Conservation (phyloP, 1,284 basidiomycete genomes). For the Polyporus tsugae region DNA sequence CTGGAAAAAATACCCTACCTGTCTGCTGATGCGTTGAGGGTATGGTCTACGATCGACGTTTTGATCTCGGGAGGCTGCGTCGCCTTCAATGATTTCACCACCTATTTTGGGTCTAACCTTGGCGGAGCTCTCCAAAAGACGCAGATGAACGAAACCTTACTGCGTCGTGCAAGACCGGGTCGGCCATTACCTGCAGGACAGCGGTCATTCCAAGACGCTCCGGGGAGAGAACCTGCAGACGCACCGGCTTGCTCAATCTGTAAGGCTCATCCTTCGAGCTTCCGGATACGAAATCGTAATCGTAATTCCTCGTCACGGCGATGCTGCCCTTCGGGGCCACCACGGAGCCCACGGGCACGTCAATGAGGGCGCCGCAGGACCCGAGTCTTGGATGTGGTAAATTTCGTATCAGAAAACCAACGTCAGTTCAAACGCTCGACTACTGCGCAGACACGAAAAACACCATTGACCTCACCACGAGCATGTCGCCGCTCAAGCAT, state of each 20-base stretch:
- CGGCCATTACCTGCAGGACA: constrained; percentile 43
- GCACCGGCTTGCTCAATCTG: constrained; percentile 73
- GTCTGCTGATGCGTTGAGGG: constrained; percentile 79
- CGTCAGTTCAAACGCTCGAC: constrained; percentile 19
- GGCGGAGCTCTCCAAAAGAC: neutral
- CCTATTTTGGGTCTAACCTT: constrained; percentile 43
- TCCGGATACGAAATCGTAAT: constrained; percentile 71
- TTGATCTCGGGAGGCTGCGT: constrained; percentile 51
- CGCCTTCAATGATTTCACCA: constrained; percentile 54
- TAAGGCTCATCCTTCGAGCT: constrained; percentile 63
- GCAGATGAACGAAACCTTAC: constrained; percentile 31
- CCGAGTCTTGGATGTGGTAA: constrained; percentile 60
- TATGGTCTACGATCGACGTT: constrained; percentile 52
- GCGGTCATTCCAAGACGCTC: neutral
- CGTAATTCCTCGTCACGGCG: constrained; percentile 77
- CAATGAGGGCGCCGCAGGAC: constrained; percentile 80
- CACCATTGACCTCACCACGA: constrained; percentile 68
- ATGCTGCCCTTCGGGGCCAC: constrained; percentile 76
- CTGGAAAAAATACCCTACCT: constrained; percentile 53
- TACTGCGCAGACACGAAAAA: constrained; percentile 8
- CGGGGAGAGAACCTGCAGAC: constrained; percentile 32
- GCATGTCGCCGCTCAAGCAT: constrained; percentile 79
- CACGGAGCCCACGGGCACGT: constrained; percentile 76
- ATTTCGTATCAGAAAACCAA: constrained; percentile 18
- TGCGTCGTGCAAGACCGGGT: constrained; percentile 34